Evolutionary conservation across 768 basidiomycete species (phyloP).

Genomic region (Leccinum longicurvipes): DNA sequence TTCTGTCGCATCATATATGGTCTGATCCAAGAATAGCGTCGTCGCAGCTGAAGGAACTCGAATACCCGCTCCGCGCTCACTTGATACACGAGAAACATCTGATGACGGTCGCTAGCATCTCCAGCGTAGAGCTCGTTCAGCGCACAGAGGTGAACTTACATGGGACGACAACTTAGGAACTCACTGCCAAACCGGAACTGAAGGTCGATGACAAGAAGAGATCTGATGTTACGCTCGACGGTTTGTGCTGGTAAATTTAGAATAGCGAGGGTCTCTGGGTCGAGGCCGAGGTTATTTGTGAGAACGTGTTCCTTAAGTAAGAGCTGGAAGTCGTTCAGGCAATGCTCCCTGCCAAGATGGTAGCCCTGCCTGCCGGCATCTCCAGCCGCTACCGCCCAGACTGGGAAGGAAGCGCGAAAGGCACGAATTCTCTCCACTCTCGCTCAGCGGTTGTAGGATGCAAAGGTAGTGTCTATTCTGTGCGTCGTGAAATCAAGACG

Average conservation of each 20-base stretch:
- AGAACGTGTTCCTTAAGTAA: conserved; percentile 12
- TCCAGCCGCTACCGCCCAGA: background rate
- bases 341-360: conserved; percentile 12
- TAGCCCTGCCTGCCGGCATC: background rate
- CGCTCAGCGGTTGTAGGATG: background rate
- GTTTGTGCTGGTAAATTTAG: too few species aligned
- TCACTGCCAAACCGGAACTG: conserved; percentile 4
- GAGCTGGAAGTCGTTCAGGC: conserved; percentile 8
- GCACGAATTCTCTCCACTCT: background rate
- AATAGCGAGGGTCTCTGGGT: conserved; percentile 12
- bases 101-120: conserved; percentile 8
- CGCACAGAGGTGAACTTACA: conserved; percentile 1
- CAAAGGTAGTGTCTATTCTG: background rate
- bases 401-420: conserved; percentile 1
- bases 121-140: conserved; percentile 5
- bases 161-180: conserved; percentile 9
- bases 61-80: background rate
- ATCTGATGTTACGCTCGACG: background rate
- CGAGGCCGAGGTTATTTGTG: conserved; percentile 17
- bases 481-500: background rate
- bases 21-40: conserved; percentile 17
- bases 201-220: conserved; percentile 6
- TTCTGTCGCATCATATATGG: conserved; percentile 8
- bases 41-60: conserved; percentile 7
- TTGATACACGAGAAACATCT: conserved; percentile 6